Conservation (phyloP, 1,284 basidiomycete species). For the Trichosporon inkin region DNA sequence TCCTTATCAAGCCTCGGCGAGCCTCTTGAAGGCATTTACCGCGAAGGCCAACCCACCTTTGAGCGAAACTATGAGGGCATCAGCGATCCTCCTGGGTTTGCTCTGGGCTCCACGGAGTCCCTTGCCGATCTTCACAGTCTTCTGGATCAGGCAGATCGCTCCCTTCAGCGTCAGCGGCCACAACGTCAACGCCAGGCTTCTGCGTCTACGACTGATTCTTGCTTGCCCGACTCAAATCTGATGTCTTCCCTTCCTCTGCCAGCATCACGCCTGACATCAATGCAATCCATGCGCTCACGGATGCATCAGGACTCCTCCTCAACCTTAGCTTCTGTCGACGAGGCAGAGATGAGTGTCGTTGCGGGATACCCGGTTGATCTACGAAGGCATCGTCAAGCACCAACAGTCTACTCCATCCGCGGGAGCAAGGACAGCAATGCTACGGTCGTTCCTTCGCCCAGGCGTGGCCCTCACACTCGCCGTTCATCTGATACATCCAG, state of each 20-base stretch:
- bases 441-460: not conserved
- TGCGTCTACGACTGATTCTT: not conserved
- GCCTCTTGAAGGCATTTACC: not conserved
- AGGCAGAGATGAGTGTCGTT: not conserved
- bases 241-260: not conserved
- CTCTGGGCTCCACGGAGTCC: not conserved
- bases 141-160: not conserved
- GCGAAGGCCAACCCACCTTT: not conserved
- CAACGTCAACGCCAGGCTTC: not conserved
- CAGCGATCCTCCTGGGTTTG: not conserved
- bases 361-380: not conserved
- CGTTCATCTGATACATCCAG: not conserved
- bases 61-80: slow-evolving; percentile 2
- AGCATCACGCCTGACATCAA: not conserved
- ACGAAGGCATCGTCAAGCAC: not conserved
- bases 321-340: not conserved
- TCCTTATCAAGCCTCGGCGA: slow-evolving; percentile 1
- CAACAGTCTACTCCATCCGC: not conserved
- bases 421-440: not conserved
- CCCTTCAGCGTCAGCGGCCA: not conserved
- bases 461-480: not conserved
- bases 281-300: not conserved
- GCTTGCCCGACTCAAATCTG: not conserved
- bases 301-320: slow-evolving; percentile 1
- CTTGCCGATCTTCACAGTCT: not conserved